Base-by-base conservation (phyloP, 345 rosid species). In the Citrus maxima region DNA sequence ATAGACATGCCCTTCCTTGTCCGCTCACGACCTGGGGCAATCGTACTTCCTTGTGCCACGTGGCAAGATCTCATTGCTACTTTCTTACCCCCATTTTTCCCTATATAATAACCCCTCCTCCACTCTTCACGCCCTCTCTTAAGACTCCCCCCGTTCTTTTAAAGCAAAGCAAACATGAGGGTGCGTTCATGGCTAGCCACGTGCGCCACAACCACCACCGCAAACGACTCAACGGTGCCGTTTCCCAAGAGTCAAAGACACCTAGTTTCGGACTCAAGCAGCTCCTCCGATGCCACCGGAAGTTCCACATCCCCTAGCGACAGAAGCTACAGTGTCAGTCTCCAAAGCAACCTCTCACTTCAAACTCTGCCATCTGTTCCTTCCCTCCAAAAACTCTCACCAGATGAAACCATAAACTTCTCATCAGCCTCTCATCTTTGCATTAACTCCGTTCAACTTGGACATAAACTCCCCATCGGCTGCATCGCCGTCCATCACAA, bases 301-400 rank as follows among this genome's bases (percentile, higher is more conserved):
- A 80, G 83, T 62, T 28, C 78, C 80, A 75, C 88, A 73, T 80
- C 88, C 4, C n/a, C 78, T 49, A 75, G 73, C 65, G 81, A 75
- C 40, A 40, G 78, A 10, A 82, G 80, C 49, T 70, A 72, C 32
- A 88, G 86, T 72, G 0, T 2, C 58, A 86, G 87, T 83, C 93
- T 95, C 77, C 89, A 89, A 0, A 90, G 90, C 83, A 87, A 85
- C 71, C 93, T 90, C 40, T 92, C 98, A 73, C 90, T 95, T 76
- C 98, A 89, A 38, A 93, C 97, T 2, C 88, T 91, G 0, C 97
- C 98, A 4, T 93, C 97, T 10, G 84, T 91, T 62, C 92, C 95
- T 49, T 93, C 93, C 66, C 94, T 95, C 75, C 94, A 95, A 77
- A 91, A 81, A 67, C 73, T 87, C 79, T 72, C 87, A 4, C 80